A percentile compares a stretch with the other conserved stretches of the same genome.
These are phyloP conservation scores for Polyporus tsugae DNA, from an alignment of 1,284 basidiomycete species.

Conservation along the genomic window DNA sequence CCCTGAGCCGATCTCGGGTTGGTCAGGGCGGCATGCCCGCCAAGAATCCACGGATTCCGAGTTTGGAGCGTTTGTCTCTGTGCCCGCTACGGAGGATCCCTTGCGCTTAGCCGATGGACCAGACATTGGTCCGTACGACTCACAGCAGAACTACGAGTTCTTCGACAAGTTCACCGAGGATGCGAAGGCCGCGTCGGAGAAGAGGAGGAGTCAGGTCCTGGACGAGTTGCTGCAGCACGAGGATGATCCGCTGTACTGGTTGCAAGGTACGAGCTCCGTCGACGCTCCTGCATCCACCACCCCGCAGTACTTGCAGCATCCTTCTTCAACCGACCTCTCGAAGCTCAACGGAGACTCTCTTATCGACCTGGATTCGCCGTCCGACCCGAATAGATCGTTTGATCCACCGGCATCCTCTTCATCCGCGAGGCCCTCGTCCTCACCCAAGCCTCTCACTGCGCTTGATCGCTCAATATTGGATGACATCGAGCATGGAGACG, in stretches of 20 bases:
- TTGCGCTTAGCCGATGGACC: constrained; percentile 43
- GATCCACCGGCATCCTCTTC: constrained; percentile 2
- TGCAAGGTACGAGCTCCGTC: constrained; percentile 29
- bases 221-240: constrained; percentile 71
- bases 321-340: not conserved
- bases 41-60: constrained; percentile 50
- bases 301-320: constrained; percentile 22
- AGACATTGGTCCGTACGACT: constrained; percentile 32
- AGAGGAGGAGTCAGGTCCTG: constrained; percentile 59
- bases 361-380: constrained; percentile 29
- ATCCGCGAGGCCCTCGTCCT: not conserved
- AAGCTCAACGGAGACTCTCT: constrained; percentile 17
- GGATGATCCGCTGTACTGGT: constrained; percentile 72
- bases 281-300: constrained; percentile 26
- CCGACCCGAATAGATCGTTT: constrained; percentile 15
- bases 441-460: not conserved
- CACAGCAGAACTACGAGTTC: constrained; percentile 50
- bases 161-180: constrained; percentile 65
- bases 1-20: constrained; percentile 18
- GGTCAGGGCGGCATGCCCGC: constrained; percentile 22
- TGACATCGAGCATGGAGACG: constrained; percentile 12
- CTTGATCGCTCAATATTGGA: constrained; percentile 4
- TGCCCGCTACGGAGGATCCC: constrained; percentile 66
- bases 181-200: constrained; percentile 60
- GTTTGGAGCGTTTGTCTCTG: constrained; percentile 75